Evolutionary conservation across 768 basidiomycete species (phyloP).

Genomic region (Agrocybe praecox): DNA sequence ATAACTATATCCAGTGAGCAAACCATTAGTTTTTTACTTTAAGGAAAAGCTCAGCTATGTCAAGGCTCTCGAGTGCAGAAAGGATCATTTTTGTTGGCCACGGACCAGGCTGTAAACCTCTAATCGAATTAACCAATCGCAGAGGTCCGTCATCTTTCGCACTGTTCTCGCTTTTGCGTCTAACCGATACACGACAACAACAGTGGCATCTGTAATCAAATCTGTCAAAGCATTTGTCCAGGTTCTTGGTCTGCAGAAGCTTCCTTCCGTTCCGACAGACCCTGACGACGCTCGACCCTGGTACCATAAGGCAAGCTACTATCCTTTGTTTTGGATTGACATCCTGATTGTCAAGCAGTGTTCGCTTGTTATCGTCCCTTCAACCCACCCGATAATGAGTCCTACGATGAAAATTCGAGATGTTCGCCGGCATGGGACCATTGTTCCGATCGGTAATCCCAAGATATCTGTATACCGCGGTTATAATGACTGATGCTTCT

Average conservation of each 20-base stretch:
- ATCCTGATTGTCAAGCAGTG: slow-evolving; percentile 47
- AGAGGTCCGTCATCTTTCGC: slow-evolving; percentile 56
- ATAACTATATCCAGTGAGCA: slow-evolving; percentile 91
- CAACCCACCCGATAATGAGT: slow-evolving; percentile 56
- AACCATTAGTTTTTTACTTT: neutral
- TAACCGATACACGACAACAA: slow-evolving; percentile 2
- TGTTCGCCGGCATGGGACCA: slow-evolving; percentile 63
- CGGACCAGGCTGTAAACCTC: slow-evolving; percentile 76
- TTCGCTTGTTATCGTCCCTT: slow-evolving; percentile 72
- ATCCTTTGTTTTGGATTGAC: neutral
- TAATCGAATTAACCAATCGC: slow-evolving; percentile 73
- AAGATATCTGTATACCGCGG: neutral
- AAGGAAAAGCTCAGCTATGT: neutral
- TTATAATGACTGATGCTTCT: neutral
- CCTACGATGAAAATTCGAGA: slow-evolving; percentile 42
- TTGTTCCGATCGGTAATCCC: slow-evolving; percentile 61
- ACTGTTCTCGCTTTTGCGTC: neutral
- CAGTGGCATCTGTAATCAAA: slow-evolving; percentile 37
- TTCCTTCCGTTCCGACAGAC: slow-evolving; percentile 57
- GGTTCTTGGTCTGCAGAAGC: slow-evolving; percentile 66
- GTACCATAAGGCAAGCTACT: slow-evolving; percentile 65
- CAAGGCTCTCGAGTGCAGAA: slow-evolving; percentile 71
- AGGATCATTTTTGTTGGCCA: slow-evolving; percentile 85
- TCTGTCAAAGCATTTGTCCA: slow-evolving; percentile 75
- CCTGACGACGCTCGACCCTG: slow-evolving; percentile 62